These are phyloP conservation scores for Diaporthe batatas DNA, from an alignment of 2,329 filamentous ascomycete genomes.

Conservation along the genomic window DNA sequence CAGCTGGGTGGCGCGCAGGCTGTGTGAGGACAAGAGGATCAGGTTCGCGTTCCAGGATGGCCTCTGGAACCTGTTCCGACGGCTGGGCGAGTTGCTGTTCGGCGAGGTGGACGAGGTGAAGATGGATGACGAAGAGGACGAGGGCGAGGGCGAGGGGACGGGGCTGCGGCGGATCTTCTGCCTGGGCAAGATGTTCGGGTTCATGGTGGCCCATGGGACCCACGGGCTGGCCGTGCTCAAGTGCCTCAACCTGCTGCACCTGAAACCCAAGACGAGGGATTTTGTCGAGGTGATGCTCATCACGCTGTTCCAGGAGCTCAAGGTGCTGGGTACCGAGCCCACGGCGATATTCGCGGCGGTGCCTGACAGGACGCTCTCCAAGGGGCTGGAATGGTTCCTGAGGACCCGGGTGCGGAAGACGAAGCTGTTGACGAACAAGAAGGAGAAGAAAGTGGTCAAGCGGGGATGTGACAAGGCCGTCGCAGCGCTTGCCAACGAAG, in stretches of 20 bases:
- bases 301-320: constrained; percentile 74
- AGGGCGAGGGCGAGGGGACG: constrained; percentile 63
- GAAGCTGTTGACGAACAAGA: constrained; percentile 62
- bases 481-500: constrained; percentile 51
- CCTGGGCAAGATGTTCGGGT: constrained; percentile 67
- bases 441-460: constrained; percentile 63
- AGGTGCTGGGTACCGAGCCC: constrained; percentile 58
- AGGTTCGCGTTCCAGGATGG: constrained; percentile 89
- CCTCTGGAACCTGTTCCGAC: constrained; percentile 87
- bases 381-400: constrained; percentile 84
- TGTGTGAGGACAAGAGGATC: constrained; percentile 81
- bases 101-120: constrained; percentile 69
- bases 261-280: constrained; percentile 80
- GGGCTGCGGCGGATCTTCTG: constrained; percentile 66
- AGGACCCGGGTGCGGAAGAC: constrained; percentile 80
- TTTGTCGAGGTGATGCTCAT: constrained; percentile 88
- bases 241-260: constrained; percentile 81
- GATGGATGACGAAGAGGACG: constrained; percentile 66
- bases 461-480: constrained; percentile 61
- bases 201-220: constrained; percentile 61
- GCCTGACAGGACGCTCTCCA: constrained; percentile 75
- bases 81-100: constrained; percentile 84
- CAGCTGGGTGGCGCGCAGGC: constrained; percentile 81
- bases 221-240: constrained; percentile 68
- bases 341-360: constrained; percentile 76